Conservation (phyloP, 208 protist species). For the Trypanosoma caninum region DNA sequence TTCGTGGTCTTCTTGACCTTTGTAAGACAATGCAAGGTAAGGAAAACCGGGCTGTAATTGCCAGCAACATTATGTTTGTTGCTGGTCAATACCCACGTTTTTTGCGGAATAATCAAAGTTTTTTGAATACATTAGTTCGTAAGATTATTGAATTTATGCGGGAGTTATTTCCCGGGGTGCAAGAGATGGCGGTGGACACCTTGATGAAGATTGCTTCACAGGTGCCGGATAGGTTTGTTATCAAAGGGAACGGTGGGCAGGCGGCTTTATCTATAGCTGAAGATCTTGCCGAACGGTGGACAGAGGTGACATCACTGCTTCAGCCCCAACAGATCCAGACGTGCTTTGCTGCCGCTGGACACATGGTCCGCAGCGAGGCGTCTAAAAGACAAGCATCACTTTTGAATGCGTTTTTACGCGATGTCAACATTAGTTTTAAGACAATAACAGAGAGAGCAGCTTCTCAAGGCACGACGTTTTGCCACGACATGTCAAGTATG, state of each 20-base stretch:
- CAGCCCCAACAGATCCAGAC: conserved; percentile 91
- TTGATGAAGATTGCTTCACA: conserved; percentile 98
- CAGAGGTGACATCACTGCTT: conserved; percentile 90
- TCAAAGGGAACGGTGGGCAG: conserved; percentile 22
- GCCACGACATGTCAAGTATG: conserved; percentile 49
- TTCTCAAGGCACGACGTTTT: conserved; percentile 46
- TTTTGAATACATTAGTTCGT: conserved; percentile 97
- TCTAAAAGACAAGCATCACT: conserved; percentile 40
- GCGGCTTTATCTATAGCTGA: conserved; percentile 91
- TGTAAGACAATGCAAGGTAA: conserved; percentile 95
- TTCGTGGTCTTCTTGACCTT: conserved; percentile 97
- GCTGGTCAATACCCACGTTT: conserved; percentile 99
- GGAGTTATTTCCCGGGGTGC: conserved; percentile 97
- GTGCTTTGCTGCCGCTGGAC: conserved; percentile 97
- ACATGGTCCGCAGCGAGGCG: conserved; percentile 86
- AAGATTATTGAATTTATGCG: conserved; percentile 99
- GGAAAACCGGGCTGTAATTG: conserved; percentile 98
- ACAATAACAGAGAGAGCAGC: conserved; percentile 52
- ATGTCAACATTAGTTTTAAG: conserved; percentile 88
- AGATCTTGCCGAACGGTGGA: conserved; percentile 89
- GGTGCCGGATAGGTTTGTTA: conserved; percentile 90
- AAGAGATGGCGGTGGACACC: conserved; percentile 99
- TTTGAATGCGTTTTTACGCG: conserved; percentile 86
- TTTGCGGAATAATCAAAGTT: conserved; percentile 96
- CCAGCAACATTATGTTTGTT: conserved; percentile 99